Evolutionary conservation across 495 filamentous ascomycete species (phyloP), one percentile per base, ranked within the genome.

Genomic region (Penicillium maclennaniae): DNA sequence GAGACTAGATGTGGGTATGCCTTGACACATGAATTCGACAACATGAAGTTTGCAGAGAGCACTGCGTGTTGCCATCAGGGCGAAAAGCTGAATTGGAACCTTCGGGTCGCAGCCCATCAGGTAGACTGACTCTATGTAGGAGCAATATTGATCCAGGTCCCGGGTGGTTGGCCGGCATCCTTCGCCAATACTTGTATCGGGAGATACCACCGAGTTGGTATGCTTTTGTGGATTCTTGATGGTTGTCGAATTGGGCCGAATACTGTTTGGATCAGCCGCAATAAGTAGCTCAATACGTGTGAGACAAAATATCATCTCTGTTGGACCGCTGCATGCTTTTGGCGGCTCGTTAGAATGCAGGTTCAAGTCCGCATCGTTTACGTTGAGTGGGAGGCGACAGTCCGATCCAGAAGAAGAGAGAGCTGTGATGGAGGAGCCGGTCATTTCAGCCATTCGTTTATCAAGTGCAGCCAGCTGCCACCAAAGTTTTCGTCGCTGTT

Each of bases 391-490:
- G 21, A 65, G 37, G n/a, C 59, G 69, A 63, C 51, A 58, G 15
- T 68, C 60, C 4, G 45, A 54, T 17, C 37, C 59, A 58, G 58
- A 57, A 27, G 31, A 81, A 42, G 69, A 83, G 57, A 76, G 64
- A n/a, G 73, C 70, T 61, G 73, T 79, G 51, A 86, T 78, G 27
- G 79, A 80, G 15, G 81, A 84, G 26, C 85, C 86, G 23, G 83
- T 80, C 34, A 87, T 79, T 58, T 86, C 84, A 17, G 78, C 79
- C 8, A 83, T 76, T 34, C 84, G 79, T 40, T 77, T 74, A 58
- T 91, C 87, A 16, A 89, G 75, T 19, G 79, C 70, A 48, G 81
- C 79, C 7, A 89, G 69, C 58, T 85, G 84, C 85, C 85, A 88
- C 87, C 87, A 91, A 5, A 89, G 62, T 19, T 86, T 74, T 44